Evolutionary conservation across 305 asterid species (phyloP), one percentile per base, ranked within the genome.

Genomic region (Vinca major): DNA sequence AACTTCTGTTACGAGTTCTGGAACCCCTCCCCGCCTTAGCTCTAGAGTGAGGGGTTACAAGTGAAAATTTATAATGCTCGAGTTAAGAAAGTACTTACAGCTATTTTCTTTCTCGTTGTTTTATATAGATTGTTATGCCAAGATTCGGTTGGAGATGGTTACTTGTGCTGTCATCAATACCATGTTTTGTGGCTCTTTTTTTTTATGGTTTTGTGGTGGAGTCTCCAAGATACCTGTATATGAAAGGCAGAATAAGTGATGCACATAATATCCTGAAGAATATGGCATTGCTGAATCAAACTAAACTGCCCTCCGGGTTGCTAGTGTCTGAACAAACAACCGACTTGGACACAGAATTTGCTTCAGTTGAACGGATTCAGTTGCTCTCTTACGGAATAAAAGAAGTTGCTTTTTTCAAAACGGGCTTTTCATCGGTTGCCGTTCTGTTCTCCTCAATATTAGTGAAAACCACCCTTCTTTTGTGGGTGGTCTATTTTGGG

Each of bases 401-500:
- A 37, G 56, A 71, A 57, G 62, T 14, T 19, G 10, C 45, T 39
- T 41, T 63, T 61, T 63, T 73, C 52, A 80, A 80, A 76, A 66
- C 80, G 36, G 83, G 87, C 60, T 77, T 81, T 77, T 82, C 84
- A 5, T 78, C 84, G 2, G 58, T 83, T 9, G 50, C 75, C 67
- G 41, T 82, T 63, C 89, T 90, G 49, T 75, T 90, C 37, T 88
- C 91, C 21, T 49, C 86, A 10, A 67, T 73, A 43, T 80, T 85
- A 77, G 37, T 67, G 8, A 86, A 77, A 77, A 83, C 86, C 60
- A 90, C 94, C 65, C 86, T 88, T 77, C 90, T 86, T 56, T 44
- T 82, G 58, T 90, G 94, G 97, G 76, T 75, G 14, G 78, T 88
- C 65, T 84, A 65, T 75, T 84, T 86, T 53, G 91, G 84, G 51